Conservation (phyloP, 306 rosid species). For the Prunus armeniaca region DNA sequence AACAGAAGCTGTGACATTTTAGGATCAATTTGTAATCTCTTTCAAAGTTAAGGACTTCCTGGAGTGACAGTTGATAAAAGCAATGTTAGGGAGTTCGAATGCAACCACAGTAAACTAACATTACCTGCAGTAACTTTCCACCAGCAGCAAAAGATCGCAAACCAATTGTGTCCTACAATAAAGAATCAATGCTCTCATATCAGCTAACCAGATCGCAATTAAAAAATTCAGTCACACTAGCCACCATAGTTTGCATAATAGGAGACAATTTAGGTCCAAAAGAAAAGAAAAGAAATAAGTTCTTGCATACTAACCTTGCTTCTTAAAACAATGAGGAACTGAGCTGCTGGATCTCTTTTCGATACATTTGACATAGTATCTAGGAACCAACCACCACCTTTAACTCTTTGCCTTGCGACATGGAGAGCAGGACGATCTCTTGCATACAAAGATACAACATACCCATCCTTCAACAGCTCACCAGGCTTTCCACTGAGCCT, state of each 20-base stretch:
- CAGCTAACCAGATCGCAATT: slow-evolving; percentile 30
- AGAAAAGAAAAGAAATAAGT: slow-evolving; percentile 15
- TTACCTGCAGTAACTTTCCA: slow-evolving; percentile 94
- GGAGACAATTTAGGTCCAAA: neutral
- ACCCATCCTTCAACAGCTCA: slow-evolving; percentile 82
- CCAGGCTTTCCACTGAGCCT: slow-evolving; percentile 65
- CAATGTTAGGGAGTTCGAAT: neutral
- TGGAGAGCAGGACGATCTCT: slow-evolving; percentile 68
- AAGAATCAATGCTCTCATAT: slow-evolving; percentile 22
- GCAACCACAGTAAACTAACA: neutral
- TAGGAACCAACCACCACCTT: slow-evolving; percentile 95
- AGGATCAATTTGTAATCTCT: neutral
- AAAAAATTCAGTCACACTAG: slow-evolving; percentile 3
- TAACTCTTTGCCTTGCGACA: slow-evolving; percentile 83
- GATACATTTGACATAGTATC: slow-evolving; percentile 79
- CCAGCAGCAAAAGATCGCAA: slow-evolving; percentile 95
- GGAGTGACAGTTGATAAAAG: slow-evolving; percentile 10
- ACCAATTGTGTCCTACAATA: slow-evolving; percentile 84
- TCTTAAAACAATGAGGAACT: slow-evolving; percentile 76
- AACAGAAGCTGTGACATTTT: slow-evolving; percentile 7
- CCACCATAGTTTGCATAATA: slow-evolving; percentile 21
- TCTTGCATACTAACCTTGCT: slow-evolving; percentile 65
- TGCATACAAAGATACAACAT: slow-evolving; percentile 73
- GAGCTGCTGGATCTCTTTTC: slow-evolving; percentile 95
- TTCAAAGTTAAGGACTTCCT: slow-evolving; percentile 2